These are phyloP conservation scores for Nitzschia palea DNA, from an alignment of 108 stramenopile genomes.

Conservation along the genomic window DNA sequence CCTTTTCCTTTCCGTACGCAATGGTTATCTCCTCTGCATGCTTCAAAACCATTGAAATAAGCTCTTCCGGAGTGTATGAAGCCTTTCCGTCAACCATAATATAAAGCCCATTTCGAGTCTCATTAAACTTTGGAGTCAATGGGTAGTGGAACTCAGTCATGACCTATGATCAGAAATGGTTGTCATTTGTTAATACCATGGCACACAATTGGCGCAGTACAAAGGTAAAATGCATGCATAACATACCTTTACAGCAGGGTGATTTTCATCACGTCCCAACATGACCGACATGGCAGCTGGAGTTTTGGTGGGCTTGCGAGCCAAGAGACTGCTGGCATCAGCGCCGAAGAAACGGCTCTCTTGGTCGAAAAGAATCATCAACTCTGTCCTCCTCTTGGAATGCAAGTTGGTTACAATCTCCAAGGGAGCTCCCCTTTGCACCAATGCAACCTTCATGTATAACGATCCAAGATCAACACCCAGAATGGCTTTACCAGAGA, in stretches of 20 bases:
- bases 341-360: slow-evolving; percentile 94
- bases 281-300: slow-evolving; percentile 78
- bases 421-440: slow-evolving; percentile 94
- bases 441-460: slow-evolving; percentile 99
- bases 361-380: slow-evolving; percentile 95
- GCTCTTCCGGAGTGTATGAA: slow-evolving; percentile 92
- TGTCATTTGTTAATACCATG: neutral
- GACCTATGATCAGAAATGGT: slow-evolving; percentile 31
- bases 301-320: slow-evolving; percentile 91
- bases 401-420: slow-evolving; percentile 99
- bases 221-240: neutral
- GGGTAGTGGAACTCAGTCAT: slow-evolving; percentile 80
- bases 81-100: slow-evolving; percentile 59
- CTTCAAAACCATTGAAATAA: slow-evolving; percentile 95
- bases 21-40: slow-evolving; percentile 92
- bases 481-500: slow-evolving; percentile 83
- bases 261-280: slow-evolving; percentile 80
- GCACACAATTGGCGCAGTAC: neutral
- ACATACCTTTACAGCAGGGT: slow-evolving; percentile 79
- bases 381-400: slow-evolving; percentile 98
- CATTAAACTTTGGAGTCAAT: slow-evolving; percentile 72
- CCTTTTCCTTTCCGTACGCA: slow-evolving; percentile 76
- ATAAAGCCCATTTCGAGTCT: slow-evolving; percentile 72
- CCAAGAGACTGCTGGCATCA: slow-evolving; percentile 86
- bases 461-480: slow-evolving; percentile 97